phyloP scores from a whole-genome alignment of 148 eudicot genomes.

The Nepenthes mirabilis region DNA sequence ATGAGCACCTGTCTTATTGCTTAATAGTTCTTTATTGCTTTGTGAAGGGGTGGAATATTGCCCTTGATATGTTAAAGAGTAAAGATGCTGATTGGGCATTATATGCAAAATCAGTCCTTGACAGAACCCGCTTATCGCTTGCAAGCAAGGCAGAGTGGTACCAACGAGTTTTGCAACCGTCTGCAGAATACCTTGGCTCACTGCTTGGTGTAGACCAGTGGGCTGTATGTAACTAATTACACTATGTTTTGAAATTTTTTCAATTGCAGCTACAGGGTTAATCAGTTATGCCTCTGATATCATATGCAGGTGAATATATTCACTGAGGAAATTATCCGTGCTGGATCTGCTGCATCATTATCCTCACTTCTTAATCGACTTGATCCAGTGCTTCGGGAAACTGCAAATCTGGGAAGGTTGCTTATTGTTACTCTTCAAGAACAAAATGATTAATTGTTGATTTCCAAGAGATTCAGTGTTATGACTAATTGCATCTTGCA shows the following conservation, averaged over 20 bases:
- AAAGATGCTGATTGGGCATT: conserved; percentile 70
- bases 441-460: background rate
- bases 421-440: background rate
- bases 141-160: conserved; percentile 83
- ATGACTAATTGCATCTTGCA: background rate
- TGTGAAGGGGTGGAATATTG: conserved; percentile 76
- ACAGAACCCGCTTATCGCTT: conserved; percentile 83
- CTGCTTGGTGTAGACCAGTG: conserved; percentile 78
- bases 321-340: conserved; percentile 92
- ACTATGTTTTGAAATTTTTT: background rate
- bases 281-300: conserved; percentile 7
- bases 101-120: conserved; percentile 95
- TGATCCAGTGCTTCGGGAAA: conserved; percentile 82
- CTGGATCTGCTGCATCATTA: conserved; percentile 94
- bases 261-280: background rate
- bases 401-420: conserved; percentile 94
- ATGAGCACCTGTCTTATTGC: background rate
- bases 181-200: conserved; percentile 92
- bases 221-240: conserved; percentile 59
- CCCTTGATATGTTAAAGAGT: conserved; percentile 49
- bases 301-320: conserved; percentile 70
- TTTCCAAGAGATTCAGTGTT: background rate
- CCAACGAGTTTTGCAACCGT: conserved; percentile 79
- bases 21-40: conserved; percentile 5
- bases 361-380: conserved; percentile 91